Conservation (phyloP, 208 protist genomes). For the Acanthamoeba pearcei region DNA sequence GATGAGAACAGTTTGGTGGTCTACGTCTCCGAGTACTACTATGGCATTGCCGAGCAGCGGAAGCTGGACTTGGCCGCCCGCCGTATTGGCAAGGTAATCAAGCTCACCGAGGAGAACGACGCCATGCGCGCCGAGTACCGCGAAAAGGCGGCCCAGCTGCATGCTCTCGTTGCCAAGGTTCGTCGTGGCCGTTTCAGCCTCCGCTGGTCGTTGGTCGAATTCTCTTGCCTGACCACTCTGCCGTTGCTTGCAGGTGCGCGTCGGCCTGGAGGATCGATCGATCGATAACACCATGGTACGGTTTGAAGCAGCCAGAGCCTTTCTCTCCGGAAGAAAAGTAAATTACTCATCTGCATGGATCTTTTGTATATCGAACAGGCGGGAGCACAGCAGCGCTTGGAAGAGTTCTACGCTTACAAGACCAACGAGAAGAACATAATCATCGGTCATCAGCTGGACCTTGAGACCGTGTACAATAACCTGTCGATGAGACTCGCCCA, state of each 20-base stretch:
- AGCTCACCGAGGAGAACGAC: slow-evolving; percentile 77
- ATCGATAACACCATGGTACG: slow-evolving; percentile 76
- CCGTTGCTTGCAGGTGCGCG: not conserved
- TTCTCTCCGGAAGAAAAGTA: too few relatives aligned
- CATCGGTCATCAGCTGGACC: slow-evolving; percentile 63
- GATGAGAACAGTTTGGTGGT: slow-evolving; percentile 72
- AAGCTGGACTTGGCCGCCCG: slow-evolving; percentile 77
- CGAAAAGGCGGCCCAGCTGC: slow-evolving; percentile 1
- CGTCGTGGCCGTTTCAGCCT: too few relatives aligned
- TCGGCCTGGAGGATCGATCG: not conserved
- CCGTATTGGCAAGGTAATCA: slow-evolving; percentile 75
- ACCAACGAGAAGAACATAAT: slow-evolving; percentile 74
- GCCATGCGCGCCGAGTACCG: slow-evolving; percentile 56
- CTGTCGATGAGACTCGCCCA: slow-evolving; percentile 70
- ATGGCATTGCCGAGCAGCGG: slow-evolving; percentile 75
- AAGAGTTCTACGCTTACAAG: slow-evolving; percentile 76
- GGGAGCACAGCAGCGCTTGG: slow-evolving; percentile 60
- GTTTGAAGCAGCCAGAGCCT: not conserved
- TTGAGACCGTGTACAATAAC: slow-evolving; percentile 78
- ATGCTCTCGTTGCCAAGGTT: slow-evolving; percentile 62
- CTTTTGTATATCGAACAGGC: not conserved
- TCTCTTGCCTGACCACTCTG: not conserved
- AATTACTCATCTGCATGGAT: too few relatives aligned
- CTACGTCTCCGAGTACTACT: slow-evolving; percentile 74
- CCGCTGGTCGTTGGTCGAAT: not conserved